Evolutionary conservation across 129 eudicot genomes (phyloP).

Genomic region (Pittosporum tobira): DNA sequence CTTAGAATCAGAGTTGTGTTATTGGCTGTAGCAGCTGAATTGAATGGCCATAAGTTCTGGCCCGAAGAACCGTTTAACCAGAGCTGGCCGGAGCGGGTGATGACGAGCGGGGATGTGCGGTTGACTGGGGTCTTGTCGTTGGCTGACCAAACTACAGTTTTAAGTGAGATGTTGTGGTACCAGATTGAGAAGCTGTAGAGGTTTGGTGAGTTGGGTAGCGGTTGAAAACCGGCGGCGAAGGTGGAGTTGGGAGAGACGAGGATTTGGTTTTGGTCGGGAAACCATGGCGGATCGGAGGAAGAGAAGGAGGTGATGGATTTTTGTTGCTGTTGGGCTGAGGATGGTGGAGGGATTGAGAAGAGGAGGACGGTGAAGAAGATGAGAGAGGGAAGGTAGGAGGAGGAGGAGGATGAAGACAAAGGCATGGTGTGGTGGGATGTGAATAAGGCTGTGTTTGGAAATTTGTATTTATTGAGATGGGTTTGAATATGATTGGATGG

Average conservation of each 20-base stretch:
- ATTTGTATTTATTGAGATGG: background rate
- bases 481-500: conserved; percentile 1
- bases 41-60: conserved; percentile 23
- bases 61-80: conserved; percentile 28
- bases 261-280: conserved; percentile 37
- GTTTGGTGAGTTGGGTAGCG: conserved; percentile 18
- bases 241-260: conserved; percentile 58
- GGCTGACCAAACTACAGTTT: conserved; percentile 56
- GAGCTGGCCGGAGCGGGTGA: conserved; percentile 57
- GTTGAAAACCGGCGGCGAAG: conserved; percentile 73
- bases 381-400: conserved; percentile 3
- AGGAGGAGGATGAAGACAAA: conserved; percentile 5
- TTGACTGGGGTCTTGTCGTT: conserved; percentile 33
- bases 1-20: conserved; percentile 25
- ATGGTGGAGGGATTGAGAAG: conserved; percentile 13
- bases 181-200: conserved; percentile 56
- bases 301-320: conserved; percentile 31
- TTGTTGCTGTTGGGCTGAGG: conserved; percentile 12
- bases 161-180: conserved; percentile 30
- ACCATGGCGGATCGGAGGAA: conserved; percentile 50
- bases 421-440: background rate
- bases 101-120: conserved; percentile 25
- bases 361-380: conserved; percentile 21
- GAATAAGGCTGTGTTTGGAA: background rate
- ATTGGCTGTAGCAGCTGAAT: conserved; percentile 15